A percentile compares a stretch with the other conserved stretches of the same genome.
phyloP scores from a whole-genome alignment of 2,329 filamentous ascomycete species.

The Penicillium digitatum region DNA sequence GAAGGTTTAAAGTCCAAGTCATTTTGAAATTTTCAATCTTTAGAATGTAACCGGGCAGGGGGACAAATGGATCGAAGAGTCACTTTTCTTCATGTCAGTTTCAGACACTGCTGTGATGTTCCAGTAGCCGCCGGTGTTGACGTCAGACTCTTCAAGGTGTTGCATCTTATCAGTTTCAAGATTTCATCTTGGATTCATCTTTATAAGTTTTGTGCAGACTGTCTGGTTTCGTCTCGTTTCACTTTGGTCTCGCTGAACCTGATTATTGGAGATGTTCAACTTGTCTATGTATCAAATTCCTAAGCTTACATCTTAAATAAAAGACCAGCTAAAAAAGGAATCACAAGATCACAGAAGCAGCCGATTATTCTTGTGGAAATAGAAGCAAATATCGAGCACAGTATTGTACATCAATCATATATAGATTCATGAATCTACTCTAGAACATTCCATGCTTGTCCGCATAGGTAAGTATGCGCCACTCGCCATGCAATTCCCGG shows the following conservation, averaged over 20 bases:
- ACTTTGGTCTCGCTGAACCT: not conserved
- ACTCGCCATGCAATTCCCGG: constrained; percentile 17
- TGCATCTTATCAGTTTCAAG: no score
- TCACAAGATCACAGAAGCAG: no score
- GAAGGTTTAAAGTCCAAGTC: not conserved
- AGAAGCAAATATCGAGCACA: not conserved
- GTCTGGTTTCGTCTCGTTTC: not conserved
- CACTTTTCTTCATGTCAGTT: constrained; percentile 12
- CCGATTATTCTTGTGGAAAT: no score
- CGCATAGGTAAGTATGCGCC: not conserved
- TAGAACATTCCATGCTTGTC: not conserved
- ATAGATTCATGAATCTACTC: no score
- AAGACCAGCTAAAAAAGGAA: no score
- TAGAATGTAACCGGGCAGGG: constrained; percentile 5
- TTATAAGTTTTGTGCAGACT: not conserved
- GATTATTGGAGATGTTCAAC: not conserved
- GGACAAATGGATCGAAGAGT: constrained; percentile 10
- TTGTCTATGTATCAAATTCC: not conserved
- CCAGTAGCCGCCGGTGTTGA: constrained; percentile 23
- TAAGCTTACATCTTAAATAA: no score
- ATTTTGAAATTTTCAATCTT: constrained; percentile 1
- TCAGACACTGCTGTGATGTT: constrained; percentile 16
- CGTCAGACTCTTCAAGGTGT: constrained; percentile 23
- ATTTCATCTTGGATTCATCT: not conserved
- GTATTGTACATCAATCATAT: not conserved